Evolutionary conservation across 805 yeast genomes (phyloP).

Genomic region (Lipomyces orientalis): DNA sequence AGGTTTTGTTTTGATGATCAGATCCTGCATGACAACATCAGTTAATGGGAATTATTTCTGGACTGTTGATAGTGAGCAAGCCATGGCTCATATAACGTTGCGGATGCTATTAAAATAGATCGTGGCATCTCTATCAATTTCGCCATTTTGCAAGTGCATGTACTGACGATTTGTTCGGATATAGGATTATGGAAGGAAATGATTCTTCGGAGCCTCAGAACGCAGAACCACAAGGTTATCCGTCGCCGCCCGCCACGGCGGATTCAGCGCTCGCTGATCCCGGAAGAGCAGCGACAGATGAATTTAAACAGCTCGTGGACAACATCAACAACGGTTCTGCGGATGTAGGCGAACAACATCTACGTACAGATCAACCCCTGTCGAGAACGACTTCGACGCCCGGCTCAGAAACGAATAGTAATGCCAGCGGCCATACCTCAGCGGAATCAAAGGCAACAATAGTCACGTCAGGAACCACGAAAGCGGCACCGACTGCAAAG

Average conservation of each 20-base stretch:
- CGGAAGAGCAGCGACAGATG: constrained; percentile 12
- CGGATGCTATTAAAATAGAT: background rate
- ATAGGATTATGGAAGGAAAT: constrained; percentile 37
- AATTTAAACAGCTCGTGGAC: constrained; percentile 7
- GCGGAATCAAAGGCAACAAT: background rate
- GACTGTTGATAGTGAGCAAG: background rate
- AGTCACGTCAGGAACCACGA: background rate
- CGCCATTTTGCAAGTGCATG: background rate
- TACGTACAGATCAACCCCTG: background rate
- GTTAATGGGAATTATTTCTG: background rate
- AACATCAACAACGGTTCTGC: constrained; percentile 2
- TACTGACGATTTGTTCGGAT: background rate
- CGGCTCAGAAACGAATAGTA: background rate
- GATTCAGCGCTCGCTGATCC: constrained; percentile 15
- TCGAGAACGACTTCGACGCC: constrained; percentile 5
- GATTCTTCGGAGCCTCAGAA: constrained; percentile 27
- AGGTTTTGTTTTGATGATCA: background rate
- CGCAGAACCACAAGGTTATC: constrained; percentile 13
- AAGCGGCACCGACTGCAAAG: constrained; percentile 23
- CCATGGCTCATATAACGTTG: background rate
- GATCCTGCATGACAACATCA: too few species aligned
- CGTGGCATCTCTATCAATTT: background rate
- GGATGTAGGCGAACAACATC: background rate
- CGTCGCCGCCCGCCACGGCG: constrained; percentile 20
- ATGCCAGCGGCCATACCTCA: background rate